A percentile compares a stretch with the other conserved stretches of the same genome.
These are phyloP conservation scores for Acanthamoeba royreba DNA, from an alignment of 208 protist species.

Conservation along the genomic window DNA sequence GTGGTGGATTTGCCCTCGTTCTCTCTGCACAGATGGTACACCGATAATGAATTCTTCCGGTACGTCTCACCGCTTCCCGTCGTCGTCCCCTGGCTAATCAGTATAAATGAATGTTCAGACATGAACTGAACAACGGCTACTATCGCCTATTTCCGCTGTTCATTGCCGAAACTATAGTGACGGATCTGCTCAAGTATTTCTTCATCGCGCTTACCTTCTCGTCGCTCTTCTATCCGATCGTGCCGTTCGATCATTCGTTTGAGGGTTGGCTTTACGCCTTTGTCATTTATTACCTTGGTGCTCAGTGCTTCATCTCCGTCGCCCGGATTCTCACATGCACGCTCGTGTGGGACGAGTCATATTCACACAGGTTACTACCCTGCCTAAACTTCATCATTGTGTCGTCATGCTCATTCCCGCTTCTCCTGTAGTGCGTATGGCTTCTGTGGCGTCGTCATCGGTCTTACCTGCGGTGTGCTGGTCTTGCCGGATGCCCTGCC, in stretches of 20 bases:
- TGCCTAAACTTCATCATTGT: background rate
- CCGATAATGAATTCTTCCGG: conserved; percentile 23
- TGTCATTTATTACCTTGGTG: conserved; percentile 38
- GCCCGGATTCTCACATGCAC: conserved; percentile 4
- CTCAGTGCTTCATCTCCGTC: conserved; percentile 41
- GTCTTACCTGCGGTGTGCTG: conserved; percentile 39
- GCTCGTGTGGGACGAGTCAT: conserved; percentile 37
- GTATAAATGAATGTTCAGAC: background rate
- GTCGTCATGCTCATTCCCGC: background rate
- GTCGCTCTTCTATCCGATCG: conserved; percentile 28
- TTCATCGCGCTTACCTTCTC: conserved; percentile 39
- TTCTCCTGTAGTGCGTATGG: background rate
- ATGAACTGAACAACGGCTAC: conserved; percentile 36
- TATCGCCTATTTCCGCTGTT: conserved; percentile 12
- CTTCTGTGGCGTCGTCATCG: background rate
- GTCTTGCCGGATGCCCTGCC: conserved; percentile 28
- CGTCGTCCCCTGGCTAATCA: background rate
- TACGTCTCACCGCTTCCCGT: background rate
- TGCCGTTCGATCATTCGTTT: conserved; percentile 31
- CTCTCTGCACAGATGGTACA: conserved; percentile 33
- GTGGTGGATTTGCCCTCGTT: conserved; percentile 37
- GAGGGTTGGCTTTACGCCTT: conserved; percentile 26
- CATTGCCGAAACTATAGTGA: conserved; percentile 32
- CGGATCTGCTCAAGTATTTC: conserved; percentile 44
- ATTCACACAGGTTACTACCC: background rate